These are phyloP conservation scores for Podila epicladia DNA, from an alignment of 192 early-diverging fungal species.

Conservation along the genomic window DNA sequence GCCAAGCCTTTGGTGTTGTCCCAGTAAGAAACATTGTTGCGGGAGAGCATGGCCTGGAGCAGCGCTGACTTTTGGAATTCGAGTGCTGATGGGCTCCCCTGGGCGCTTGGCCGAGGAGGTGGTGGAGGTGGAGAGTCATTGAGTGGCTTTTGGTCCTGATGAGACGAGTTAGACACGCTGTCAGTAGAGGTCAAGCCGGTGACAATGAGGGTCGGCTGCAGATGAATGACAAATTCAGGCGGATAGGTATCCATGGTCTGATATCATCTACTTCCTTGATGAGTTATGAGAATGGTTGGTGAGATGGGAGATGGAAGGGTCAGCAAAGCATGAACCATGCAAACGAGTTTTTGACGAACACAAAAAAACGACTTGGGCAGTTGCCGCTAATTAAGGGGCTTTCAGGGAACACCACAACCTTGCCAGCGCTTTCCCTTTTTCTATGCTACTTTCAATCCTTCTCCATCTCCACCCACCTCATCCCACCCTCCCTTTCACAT, in stretches of 20 bases:
- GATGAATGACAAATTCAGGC: conserved; percentile 64
- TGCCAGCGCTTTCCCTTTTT: not conserved
- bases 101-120: conserved; percentile 20
- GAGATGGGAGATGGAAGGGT: not conserved
- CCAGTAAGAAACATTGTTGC: conserved; percentile 42
- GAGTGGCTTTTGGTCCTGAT: not conserved
- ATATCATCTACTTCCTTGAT: not conserved
- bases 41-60: conserved; percentile 46
- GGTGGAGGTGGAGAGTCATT: conserved; percentile 23
- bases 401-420: conserved; percentile 1
- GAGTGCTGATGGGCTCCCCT: conserved; percentile 13
- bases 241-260: conserved; percentile 65
- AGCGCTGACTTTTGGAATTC: conserved; percentile 41
- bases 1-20: conserved; percentile 32
- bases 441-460: not conserved
- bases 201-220: conserved; percentile 63
- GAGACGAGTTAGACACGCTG: conserved; percentile 32
- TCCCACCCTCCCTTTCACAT: not conserved
- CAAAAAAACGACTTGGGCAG: not conserved
- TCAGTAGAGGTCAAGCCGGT: conserved; percentile 53
- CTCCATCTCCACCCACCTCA: conserved; percentile 4
- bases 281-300: not conserved
- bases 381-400: not conserved
- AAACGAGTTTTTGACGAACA: not conserved
- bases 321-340: not conserved